Evolutionary conservation across 2,329 filamentous ascomycete genomes (phyloP).

Genomic region (Rhynchosporium agropyri): DNA sequence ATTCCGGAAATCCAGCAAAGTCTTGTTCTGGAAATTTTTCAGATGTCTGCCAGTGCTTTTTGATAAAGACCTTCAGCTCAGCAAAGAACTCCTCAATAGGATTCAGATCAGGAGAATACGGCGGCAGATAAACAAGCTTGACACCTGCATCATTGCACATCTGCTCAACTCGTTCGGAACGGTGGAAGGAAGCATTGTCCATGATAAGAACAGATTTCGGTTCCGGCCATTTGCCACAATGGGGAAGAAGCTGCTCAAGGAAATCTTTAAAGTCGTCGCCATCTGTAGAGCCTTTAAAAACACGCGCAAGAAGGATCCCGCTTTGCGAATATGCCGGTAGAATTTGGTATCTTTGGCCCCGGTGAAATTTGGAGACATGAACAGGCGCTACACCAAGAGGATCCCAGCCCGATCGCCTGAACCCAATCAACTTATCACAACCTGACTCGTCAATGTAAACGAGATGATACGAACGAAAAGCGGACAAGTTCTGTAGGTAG

Average conservation of each 20-base stretch:
- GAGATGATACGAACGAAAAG: conserved; percentile 42
- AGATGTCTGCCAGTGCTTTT: conserved; percentile 31
- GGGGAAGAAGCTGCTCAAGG: conserved; percentile 41
- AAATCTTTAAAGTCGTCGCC: conserved; percentile 38
- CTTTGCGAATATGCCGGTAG: conserved; percentile 32
- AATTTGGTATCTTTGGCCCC: conserved; percentile 34
- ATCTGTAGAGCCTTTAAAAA: conserved; percentile 39
- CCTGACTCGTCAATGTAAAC: conserved; percentile 46
- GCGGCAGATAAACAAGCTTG: conserved; percentile 33
- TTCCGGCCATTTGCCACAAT: conserved; percentile 41
- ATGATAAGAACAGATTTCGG: conserved; percentile 44
- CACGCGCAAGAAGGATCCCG: conserved; percentile 33
- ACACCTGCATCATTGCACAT: conserved; percentile 37
- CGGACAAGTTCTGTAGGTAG: conserved; percentile 43
- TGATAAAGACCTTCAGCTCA: conserved; percentile 37
- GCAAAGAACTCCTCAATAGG: conserved; percentile 38
- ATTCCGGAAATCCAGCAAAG: conserved; percentile 36
- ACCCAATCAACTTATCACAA: conserved; percentile 44
- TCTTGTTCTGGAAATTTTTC: conserved; percentile 25
- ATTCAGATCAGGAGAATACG: conserved; percentile 36
- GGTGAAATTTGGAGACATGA: conserved; percentile 36
- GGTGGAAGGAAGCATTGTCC: conserved; percentile 44
- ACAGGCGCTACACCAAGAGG: conserved; percentile 40
- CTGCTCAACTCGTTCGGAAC: conserved; percentile 34
- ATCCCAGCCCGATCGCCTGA: conserved; percentile 44